A percentile compares a stretch with the other conserved stretches of the same genome.
Conservation (phyloP, 441 rosid genomes). For the Bocquillonia castaneifolia region DNA sequence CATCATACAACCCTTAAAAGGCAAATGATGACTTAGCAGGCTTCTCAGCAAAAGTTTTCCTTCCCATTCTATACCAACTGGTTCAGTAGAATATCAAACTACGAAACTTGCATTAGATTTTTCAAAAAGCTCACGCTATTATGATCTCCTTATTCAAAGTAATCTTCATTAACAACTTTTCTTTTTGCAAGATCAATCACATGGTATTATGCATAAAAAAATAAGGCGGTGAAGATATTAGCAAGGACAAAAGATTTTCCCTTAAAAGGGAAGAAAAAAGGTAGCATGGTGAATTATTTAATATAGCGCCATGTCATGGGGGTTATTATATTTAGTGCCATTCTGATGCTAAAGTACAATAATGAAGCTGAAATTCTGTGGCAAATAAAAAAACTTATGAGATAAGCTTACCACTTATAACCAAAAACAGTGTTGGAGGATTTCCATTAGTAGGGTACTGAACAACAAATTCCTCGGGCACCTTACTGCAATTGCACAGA, state of each 20-base stretch:
- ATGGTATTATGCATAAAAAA: neutral
- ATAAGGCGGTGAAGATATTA: neutral
- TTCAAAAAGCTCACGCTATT: neutral
- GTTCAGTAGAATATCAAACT: neutral
- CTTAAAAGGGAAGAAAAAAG: neutral
- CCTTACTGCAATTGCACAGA: conserved; percentile 63
- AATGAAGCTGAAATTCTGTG: conserved; percentile 3
- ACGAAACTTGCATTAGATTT: conserved; percentile 10
- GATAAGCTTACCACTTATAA: conserved; percentile 58
- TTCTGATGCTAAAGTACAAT: neutral
- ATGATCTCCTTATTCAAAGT: neutral
- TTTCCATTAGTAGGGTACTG: conserved; percentile 91
- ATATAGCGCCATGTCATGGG: neutral
- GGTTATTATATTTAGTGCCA: neutral
- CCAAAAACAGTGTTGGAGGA: conserved; percentile 95
- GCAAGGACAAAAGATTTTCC: conserved; percentile 1
- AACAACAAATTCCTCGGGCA: conserved; percentile 84
- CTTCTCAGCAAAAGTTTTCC: neutral
- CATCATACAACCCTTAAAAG: neutral
- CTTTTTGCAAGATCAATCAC: neutral
- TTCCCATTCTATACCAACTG: neutral
- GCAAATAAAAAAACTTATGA: neutral
- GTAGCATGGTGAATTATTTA: neutral
- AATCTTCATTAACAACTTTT: neutral
- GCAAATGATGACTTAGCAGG: neutral